These are phyloP conservation scores for Schoenoplectus triqueter DNA, from an alignment of 202 grass and related monocot species.

Conservation along the genomic window DNA sequence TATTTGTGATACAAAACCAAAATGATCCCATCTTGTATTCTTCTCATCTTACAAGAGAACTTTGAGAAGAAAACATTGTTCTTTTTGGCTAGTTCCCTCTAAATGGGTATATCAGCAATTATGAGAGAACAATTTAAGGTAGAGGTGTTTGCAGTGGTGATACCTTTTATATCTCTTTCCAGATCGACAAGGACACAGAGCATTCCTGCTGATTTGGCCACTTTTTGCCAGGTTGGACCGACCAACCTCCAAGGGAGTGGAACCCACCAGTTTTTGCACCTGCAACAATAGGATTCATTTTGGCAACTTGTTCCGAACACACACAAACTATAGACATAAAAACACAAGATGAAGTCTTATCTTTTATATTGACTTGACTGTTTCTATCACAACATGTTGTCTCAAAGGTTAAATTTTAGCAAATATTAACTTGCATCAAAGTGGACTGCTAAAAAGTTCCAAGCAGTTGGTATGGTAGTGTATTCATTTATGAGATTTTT, in stretches of 20 bases:
- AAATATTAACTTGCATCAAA: not conserved
- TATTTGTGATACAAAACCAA: not conserved
- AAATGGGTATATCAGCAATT: not conserved
- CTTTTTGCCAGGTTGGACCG: slow-evolving; percentile 70
- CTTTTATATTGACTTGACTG: no score
- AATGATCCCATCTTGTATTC: not conserved
- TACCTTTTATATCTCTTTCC: slow-evolving; percentile 96
- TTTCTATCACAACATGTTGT: no score
- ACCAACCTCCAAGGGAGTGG: slow-evolving; percentile 64
- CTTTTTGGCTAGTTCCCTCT: not conserved
- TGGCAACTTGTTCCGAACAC: slow-evolving; percentile 5
- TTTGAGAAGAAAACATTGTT: not conserved
- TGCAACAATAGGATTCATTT: slow-evolving; percentile 40
- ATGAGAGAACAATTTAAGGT: not conserved
- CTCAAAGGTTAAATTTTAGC: no score
- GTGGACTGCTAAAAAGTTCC: not conserved
- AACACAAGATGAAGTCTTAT: not conserved
- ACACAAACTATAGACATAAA: not conserved
- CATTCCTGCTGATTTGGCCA: slow-evolving; percentile 86
- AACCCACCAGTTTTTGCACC: slow-evolving; percentile 89
- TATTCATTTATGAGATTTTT: not conserved
- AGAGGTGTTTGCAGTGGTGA: not conserved
- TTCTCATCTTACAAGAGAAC: not conserved
- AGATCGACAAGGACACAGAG: slow-evolving; percentile 79
- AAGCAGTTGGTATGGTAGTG: not conserved